Conservation (phyloP, 2,329 filamentous ascomycete species). For the Ceratocystis ficicola region DNA sequence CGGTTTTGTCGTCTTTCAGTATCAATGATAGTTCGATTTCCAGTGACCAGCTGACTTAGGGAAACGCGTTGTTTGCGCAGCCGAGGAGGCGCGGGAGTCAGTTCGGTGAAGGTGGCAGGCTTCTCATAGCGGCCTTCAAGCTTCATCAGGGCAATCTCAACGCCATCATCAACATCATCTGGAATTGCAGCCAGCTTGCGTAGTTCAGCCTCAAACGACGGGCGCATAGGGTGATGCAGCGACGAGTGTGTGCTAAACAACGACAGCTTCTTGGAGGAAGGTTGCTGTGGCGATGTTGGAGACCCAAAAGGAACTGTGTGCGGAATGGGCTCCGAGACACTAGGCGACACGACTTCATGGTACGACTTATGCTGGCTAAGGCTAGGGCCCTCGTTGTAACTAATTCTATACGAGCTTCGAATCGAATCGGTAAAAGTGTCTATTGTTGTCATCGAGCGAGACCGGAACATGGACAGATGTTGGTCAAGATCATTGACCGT, state of each 20-base stretch:
- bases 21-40: conserved; percentile 33
- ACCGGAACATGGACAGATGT: conserved; percentile 26
- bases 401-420: conserved; percentile 41
- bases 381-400: conserved; percentile 26
- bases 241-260: conserved; percentile 51
- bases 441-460: conserved; percentile 44
- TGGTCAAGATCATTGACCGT: conserved; percentile 50
- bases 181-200: conserved; percentile 78
- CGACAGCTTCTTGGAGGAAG: conserved; percentile 33
- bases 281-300: conserved; percentile 28
- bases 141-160: conserved; percentile 86
- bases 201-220: conserved; percentile 80
- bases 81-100: conserved; percentile 7
- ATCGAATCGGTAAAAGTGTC: conserved; percentile 51
- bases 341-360: conserved; percentile 34
- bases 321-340: conserved; percentile 32
- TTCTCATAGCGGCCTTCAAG: conserved; percentile 75
- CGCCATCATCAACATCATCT: conserved; percentile 71
- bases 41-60: conserved; percentile 18
- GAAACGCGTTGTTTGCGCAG: conserved; percentile 19
- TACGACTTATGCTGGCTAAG: conserved; percentile 26
- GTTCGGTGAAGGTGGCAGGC: conserved; percentile 1
- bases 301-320: conserved; percentile 48
- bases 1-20: conserved; percentile 37
- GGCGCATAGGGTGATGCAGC: conserved; percentile 46